Conservation (phyloP, 805 yeast species). For the Saccharomyces jurei region DNA sequence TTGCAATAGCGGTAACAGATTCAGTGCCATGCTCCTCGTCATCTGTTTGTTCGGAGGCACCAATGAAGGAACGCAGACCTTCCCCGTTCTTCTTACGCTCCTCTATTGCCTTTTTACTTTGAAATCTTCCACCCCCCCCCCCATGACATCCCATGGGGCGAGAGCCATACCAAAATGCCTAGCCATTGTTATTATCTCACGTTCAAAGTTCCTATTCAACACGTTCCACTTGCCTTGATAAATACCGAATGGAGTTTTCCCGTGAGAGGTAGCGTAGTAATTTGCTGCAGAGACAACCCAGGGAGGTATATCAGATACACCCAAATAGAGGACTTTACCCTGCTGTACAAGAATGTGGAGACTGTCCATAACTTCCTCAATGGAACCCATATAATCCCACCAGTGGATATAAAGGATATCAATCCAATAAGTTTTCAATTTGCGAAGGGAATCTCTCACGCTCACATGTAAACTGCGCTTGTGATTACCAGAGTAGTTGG, state of each 20-base stretch:
- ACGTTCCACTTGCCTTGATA: constrained; percentile 20
- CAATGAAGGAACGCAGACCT: constrained; percentile 3
- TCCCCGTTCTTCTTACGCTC: constrained; percentile 11
- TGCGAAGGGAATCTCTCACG: constrained; percentile 6
- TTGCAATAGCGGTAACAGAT: constrained; percentile 12
- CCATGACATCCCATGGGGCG: constrained; percentile 20
- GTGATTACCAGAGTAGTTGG: constrained; percentile 4
- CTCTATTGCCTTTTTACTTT: constrained; percentile 13
- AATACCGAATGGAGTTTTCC: constrained; percentile 16
- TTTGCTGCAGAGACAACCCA: constrained; percentile 15
- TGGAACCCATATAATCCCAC: constrained; percentile 20
- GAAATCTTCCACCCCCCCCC: constrained; percentile 19
- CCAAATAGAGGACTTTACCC: constrained; percentile 19
- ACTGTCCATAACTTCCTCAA: constrained; percentile 17
- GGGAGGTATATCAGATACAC: constrained; percentile 20
- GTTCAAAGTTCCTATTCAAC: constrained; percentile 15
- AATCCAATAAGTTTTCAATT: constrained; percentile 17
- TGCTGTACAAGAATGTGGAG: constrained; percentile 10
- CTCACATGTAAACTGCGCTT: constrained; percentile 7
- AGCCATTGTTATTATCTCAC: constrained; percentile 21
- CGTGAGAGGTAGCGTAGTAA: constrained; percentile 13
- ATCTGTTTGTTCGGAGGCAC: constrained; percentile 6
- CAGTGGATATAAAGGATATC: constrained; percentile 18
- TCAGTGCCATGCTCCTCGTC: constrained; percentile 11
- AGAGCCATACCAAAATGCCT: constrained; percentile 19